Percentiles rank a stretch among this genome's conserved stretches.
phyloP scores from a whole-genome alignment of 345 rosid species.

The Carallia pectinifolia region DNA sequence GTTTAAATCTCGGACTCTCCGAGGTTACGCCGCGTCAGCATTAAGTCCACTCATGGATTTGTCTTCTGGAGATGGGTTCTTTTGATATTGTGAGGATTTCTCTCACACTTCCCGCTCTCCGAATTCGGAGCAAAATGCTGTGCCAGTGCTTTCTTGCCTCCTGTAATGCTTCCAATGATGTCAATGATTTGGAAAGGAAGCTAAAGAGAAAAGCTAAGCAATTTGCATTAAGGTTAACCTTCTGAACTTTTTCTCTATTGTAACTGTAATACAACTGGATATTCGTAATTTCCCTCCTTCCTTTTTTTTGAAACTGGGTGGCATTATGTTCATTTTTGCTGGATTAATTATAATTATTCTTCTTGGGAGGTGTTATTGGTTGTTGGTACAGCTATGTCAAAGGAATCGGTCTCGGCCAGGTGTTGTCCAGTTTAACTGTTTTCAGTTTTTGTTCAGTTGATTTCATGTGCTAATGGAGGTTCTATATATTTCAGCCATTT shows the following conservation, averaged over 20 bases:
- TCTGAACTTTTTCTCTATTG: not conserved
- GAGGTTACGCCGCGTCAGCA: conserved; percentile 15
- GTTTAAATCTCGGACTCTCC: not conserved
- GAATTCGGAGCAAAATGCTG: not conserved
- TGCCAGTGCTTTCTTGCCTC: conserved; percentile 8
- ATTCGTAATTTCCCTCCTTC: too few relatives aligned
- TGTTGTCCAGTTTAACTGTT: too few relatives aligned
- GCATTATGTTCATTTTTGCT: too few relatives aligned
- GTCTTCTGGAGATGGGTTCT: not conserved
- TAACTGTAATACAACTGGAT: not conserved
- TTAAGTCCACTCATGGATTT: not conserved
- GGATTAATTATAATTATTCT: too few relatives aligned
- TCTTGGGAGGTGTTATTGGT: too few relatives aligned
- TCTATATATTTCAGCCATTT: not conserved
- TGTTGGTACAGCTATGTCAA: too few relatives aligned
- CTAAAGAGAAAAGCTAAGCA: conserved; percentile 17
- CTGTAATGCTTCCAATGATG: not conserved
- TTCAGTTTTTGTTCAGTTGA: not conserved
- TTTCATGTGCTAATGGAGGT: not conserved
- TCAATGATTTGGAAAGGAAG: conserved; percentile 19
- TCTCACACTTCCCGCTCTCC: too few relatives aligned
- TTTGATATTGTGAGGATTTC: not conserved
- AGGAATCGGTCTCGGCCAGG: too few relatives aligned
- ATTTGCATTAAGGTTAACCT: conserved; percentile 1
- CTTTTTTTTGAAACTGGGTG: too few relatives aligned